Percentiles rank a stretch among this genome's conserved stretches.
phyloP scores from a whole-genome alignment of 148 eudicot genomes.

The Talinum fruticosum region DNA sequence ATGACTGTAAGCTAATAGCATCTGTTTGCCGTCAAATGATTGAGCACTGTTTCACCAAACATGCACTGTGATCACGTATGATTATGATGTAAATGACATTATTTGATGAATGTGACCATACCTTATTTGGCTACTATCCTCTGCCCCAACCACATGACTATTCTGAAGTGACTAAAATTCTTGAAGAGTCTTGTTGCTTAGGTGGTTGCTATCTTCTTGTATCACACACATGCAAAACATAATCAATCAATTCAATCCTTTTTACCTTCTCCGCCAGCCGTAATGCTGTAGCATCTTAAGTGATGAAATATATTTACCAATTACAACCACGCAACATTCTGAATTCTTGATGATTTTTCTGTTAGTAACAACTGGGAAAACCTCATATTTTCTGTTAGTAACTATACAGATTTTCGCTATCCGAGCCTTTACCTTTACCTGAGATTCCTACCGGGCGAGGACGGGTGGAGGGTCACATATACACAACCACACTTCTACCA shows the following conservation, averaged over 20 bases:
- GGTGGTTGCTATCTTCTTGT: conserved; percentile 9
- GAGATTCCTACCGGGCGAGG: too few relatives aligned
- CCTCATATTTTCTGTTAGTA: neutral
- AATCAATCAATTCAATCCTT: neutral
- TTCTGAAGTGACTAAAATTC: neutral
- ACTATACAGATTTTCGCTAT: too few relatives aligned
- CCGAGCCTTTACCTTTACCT: too few relatives aligned
- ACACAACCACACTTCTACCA: neutral
- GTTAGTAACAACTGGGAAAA: neutral
- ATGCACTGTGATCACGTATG: neutral
- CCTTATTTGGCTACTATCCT: neutral
- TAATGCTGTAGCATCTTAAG: conserved; percentile 13
- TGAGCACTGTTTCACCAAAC: neutral
- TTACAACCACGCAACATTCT: neutral
- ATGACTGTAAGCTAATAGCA: neutral
- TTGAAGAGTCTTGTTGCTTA: conserved; percentile 1
- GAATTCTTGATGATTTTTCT: neutral
- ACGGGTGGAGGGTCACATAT: too few relatives aligned
- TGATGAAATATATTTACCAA: conserved; percentile 11
- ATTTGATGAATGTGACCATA: neutral
- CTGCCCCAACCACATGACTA: conserved; percentile 5
- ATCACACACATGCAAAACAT: conserved; percentile 1
- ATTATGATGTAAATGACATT: neutral
- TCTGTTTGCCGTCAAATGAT: neutral
- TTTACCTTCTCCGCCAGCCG: conserved; percentile 15